These are phyloP conservation scores for Dillenia turbinata DNA, from an alignment of 164 flowering plant genomes.

Conservation along the genomic window DNA sequence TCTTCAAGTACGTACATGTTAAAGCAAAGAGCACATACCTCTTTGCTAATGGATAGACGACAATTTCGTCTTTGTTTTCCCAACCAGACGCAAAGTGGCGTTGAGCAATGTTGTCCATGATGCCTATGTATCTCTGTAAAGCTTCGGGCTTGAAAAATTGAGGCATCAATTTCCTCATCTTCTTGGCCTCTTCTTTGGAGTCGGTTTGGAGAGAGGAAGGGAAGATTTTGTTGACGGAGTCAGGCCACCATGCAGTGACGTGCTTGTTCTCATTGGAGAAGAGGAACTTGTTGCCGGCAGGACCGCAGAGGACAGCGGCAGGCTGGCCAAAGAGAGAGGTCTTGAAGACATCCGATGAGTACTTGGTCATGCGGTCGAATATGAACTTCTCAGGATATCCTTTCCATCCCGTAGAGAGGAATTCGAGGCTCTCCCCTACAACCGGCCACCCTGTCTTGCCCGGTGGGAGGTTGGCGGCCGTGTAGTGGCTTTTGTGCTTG, in stretches of 20 bases:
- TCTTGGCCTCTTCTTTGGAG: constrained; percentile 18
- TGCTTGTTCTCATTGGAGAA: constrained; percentile 25
- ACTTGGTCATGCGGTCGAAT: constrained; percentile 18
- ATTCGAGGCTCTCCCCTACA: constrained; percentile 25
- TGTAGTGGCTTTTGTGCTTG: background rate
- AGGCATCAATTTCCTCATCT: constrained; percentile 23
- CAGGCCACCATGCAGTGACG: constrained; percentile 22
- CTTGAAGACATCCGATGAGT: constrained; percentile 18
- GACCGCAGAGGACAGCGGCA: constrained; percentile 17
- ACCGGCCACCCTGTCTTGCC: constrained; percentile 21
- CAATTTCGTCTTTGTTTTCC: constrained; percentile 13
- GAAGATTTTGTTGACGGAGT: constrained; percentile 21
- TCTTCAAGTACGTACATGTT: no score
- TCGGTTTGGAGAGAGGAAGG: constrained; percentile 18
- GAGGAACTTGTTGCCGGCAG: constrained; percentile 21
- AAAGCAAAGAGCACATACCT: background rate
- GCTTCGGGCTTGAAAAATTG: constrained; percentile 27
- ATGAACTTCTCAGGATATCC: constrained; percentile 31
- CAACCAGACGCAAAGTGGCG: constrained; percentile 16
- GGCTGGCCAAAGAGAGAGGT: constrained; percentile 22
- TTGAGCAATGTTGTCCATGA: constrained; percentile 23
- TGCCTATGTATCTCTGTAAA: constrained; percentile 16
- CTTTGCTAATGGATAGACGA: constrained; percentile 22
- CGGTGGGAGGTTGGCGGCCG: constrained; percentile 16
- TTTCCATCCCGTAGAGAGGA: constrained; percentile 18